Base-by-base conservation (phyloP, 352 stramenopile genomes). In the Phytophthora parvispora region DNA sequence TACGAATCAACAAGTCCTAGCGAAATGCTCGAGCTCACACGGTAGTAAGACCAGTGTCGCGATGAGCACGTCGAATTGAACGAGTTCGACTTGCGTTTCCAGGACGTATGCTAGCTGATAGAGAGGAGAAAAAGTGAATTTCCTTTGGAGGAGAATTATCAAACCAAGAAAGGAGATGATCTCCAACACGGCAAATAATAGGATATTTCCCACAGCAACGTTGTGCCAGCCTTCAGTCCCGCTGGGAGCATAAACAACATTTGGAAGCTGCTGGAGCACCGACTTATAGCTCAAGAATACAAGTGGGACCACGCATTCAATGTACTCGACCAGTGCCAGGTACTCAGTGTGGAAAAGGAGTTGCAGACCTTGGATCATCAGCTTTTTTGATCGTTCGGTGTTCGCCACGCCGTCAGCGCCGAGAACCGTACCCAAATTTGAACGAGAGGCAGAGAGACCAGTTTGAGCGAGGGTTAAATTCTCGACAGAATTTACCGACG, bases 41-140 rank as follows among this genome's bases (percentile, higher is more conserved):
- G 28, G 40, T 27, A 65, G 12, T 22, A 71, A n/a, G 4, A 31
- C 1, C 13, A 71, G n/a, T 18, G 8, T 28, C 9, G 49, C 40
- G 7, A 57, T 24, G 4, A 66, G 61, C 13, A 67, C 10, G 3
- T 51, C 28, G 4, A 27, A 18, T 49, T 72, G 50, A 13, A 67
- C 40, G 0, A 57, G 20, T 18, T 54, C 25, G n/a, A 60, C 8
- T 18, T 86, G 72, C 0, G 51, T 78, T 56, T 79, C 59, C 29
- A 84, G 47, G n/a, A n/a, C n/a, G n/a, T n/a, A n/a, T n/a, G n/a
- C n/a, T n/a, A 84, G 52, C 18, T 80, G 72, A 2, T 62, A 54
- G 1, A 81, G 20, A 4, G 69, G 52, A 7, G 67, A 78, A 12
- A 83, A 55, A 2, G n/a, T 29, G 25, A 83, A 69, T 25, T 74